phyloP scores from a whole-genome alignment of 192 early-diverging fungal genomes.

The Entomortierella beljakovae region DNA sequence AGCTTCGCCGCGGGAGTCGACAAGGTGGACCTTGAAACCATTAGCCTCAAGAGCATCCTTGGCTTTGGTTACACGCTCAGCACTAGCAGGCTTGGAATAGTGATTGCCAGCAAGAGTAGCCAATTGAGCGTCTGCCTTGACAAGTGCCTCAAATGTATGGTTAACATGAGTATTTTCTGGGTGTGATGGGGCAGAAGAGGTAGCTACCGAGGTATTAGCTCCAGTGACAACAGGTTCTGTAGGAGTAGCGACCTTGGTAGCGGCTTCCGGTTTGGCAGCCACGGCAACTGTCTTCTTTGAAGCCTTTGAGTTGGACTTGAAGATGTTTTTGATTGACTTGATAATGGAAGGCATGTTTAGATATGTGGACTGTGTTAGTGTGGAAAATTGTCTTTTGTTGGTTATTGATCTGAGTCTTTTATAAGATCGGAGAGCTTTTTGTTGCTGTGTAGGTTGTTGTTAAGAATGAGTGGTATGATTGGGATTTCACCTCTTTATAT shows the following conservation, averaged over 20 bases:
- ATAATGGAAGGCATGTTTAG: conserved; percentile 48
- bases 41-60: conserved; percentile 52
- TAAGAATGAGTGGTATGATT: neutral
- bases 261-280: neutral
- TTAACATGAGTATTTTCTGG: conserved; percentile 47
- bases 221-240: neutral
- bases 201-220: neutral
- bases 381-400: neutral
- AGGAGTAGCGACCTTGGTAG: neutral
- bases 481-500: neutral
- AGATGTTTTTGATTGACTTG: conserved; percentile 44
- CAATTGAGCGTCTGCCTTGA: conserved; percentile 44
- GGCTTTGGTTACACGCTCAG: conserved; percentile 26
- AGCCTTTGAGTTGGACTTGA: conserved; percentile 39
- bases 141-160: conserved; percentile 46
- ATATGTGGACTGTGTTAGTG: neutral
- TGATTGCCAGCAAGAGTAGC: conserved; percentile 36
- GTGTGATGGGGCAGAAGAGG: conserved; percentile 12
- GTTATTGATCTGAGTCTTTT: neutral
- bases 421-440: no score
- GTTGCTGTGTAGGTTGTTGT: neutral
- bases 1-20: conserved; percentile 40
- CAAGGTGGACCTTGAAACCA: conserved; percentile 51
- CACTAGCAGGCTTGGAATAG: conserved; percentile 30
- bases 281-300: neutral